Percentiles rank a stretch among this genome's conserved stretches.
Evolutionary conservation across 768 basidiomycete genomes (phyloP).

Genomic region (Gelatoporia subvermispora): DNA sequence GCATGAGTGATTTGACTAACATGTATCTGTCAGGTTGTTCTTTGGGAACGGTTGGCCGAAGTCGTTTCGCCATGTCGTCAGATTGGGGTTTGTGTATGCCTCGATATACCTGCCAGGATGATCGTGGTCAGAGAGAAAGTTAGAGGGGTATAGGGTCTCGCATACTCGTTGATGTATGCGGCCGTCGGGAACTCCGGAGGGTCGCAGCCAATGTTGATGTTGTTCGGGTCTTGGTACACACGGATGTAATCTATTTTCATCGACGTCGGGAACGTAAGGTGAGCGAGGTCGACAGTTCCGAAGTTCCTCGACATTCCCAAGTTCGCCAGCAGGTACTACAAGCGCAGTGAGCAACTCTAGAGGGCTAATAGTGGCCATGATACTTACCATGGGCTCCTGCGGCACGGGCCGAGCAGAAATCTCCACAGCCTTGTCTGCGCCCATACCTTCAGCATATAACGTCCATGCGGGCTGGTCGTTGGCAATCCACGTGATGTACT

Average conservation of each 20-base stretch:
- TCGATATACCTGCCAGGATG: slow-evolving; percentile 46
- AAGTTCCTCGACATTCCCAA: slow-evolving; percentile 62
- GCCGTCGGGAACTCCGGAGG: slow-evolving; percentile 70
- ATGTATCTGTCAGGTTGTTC: slow-evolving; percentile 41
- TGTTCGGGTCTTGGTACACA: slow-evolving; percentile 57
- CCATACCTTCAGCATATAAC: slow-evolving; percentile 57
- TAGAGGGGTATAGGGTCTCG: not conserved
- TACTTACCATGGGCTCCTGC: slow-evolving; percentile 78
- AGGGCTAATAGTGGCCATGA: too few species aligned
- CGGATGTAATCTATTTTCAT: slow-evolving; percentile 84
- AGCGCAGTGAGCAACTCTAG: slow-evolving; percentile 5
- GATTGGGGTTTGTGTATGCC: slow-evolving; percentile 68
- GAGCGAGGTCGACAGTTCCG: slow-evolving; percentile 50
- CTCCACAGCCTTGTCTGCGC: slow-evolving; percentile 47
- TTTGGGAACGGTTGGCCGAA: slow-evolving; percentile 46
- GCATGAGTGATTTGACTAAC: slow-evolving; percentile 22
- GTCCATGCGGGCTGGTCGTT: slow-evolving; percentile 66
- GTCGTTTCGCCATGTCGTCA: slow-evolving; percentile 44
- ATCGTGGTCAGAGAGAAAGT: not conserved
- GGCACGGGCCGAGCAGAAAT: slow-evolving; percentile 71
- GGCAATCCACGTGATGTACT: slow-evolving; percentile 83
- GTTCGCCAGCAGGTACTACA: slow-evolving; percentile 51
- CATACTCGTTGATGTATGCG: slow-evolving; percentile 71
- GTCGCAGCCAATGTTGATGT: slow-evolving; percentile 61
- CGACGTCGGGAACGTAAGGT: slow-evolving; percentile 45